Evolutionary conservation across 305 asterid genomes (phyloP), one percentile per base, ranked within the genome.

Genomic region (Solanum hybrid): DNA sequence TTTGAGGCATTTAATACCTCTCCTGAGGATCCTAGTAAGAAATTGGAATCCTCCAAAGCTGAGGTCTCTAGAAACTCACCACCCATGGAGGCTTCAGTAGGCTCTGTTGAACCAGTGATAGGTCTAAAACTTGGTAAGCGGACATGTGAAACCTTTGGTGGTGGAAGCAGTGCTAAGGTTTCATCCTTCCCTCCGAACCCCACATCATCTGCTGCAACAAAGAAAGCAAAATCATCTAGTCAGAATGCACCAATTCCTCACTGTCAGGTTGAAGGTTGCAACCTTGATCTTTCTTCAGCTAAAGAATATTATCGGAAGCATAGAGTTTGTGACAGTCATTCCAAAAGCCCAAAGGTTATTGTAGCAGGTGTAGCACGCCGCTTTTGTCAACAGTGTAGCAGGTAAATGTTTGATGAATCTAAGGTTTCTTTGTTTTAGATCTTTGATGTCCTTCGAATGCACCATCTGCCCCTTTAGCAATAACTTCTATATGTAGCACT

Each of bases 321-420:
- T 90, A 93, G 93, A 89, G 98, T 96, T 75, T 97, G 99, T 84
- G 98, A 94, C 45, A 65, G 73, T 77, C 98, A 97, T 92, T 95
- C 98, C 80, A 96, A 97, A 91, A 90, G 93, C 93, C 93, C 97
- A 20, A 94, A 93, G 92, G 99, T 95, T 33, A 79, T 93, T 51
- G 92, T 97, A 24, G 95, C 93, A 89, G 97, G 98, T 77, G 86
- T 91, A 77, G 97, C 93, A 70, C 97, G 95, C 31, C 95, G 99
- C 37, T 97, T 97, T 91, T 97, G 99, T 93, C 99, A 97, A 90
- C 98, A 97, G 90, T 97, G 99, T 89, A 97, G 99, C 96, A 95
- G 99, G 98, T 97, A 78, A 72, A 57, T 89, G 17, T 88, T 70
- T 26, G 79, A 34, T 8, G 65, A 89, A 29, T n/a, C 87, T 14